Conservation (phyloP, 495 filamentous ascomycete species). For the Penicillium psychrofluorescens region DNA sequence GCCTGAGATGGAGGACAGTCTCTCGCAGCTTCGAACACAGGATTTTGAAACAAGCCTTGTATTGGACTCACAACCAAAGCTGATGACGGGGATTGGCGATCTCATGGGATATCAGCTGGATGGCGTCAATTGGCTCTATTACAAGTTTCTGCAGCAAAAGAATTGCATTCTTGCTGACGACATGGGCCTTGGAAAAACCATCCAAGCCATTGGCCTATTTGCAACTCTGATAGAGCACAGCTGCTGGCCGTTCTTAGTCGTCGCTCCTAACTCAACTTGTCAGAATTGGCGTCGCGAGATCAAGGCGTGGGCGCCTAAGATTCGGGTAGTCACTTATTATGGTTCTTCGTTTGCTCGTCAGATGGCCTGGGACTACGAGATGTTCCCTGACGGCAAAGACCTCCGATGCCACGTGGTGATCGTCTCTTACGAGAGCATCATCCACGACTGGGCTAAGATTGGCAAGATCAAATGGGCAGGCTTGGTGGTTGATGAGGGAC, state of each 20-base stretch:
- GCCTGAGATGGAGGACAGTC: slow-evolving; percentile 48
- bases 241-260: slow-evolving; percentile 88
- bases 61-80: slow-evolving; percentile 62
- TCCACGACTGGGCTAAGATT: slow-evolving; percentile 61
- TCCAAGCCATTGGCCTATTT: slow-evolving; percentile 89
- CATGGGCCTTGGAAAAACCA: slow-evolving; percentile 97
- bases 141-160: slow-evolving; percentile 68
- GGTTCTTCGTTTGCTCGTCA: slow-evolving; percentile 57
- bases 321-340: slow-evolving; percentile 77
- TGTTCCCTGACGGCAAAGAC: slow-evolving; percentile 58
- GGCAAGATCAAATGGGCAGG: slow-evolving; percentile 73
- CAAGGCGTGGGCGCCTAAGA: slow-evolving; percentile 67
- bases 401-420: slow-evolving; percentile 85
- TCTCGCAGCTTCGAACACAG: slow-evolving; percentile 52
- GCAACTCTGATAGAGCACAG: slow-evolving; percentile 63
- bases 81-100: slow-evolving; percentile 60
- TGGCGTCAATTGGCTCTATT: slow-evolving; percentile 85
- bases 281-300: slow-evolving; percentile 96
- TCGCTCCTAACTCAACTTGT: slow-evolving; percentile 86
- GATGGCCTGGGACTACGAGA: slow-evolving; percentile 68
- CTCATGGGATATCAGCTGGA: slow-evolving; percentile 93
- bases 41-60: slow-evolving; percentile 61
- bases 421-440: slow-evolving; percentile 85
- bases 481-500: slow-evolving; percentile 89
- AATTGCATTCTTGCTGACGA: slow-evolving; percentile 93